These are phyloP conservation scores for Erodium trifolium DNA, from an alignment of 441 rosid genomes.

Conservation along the genomic window DNA sequence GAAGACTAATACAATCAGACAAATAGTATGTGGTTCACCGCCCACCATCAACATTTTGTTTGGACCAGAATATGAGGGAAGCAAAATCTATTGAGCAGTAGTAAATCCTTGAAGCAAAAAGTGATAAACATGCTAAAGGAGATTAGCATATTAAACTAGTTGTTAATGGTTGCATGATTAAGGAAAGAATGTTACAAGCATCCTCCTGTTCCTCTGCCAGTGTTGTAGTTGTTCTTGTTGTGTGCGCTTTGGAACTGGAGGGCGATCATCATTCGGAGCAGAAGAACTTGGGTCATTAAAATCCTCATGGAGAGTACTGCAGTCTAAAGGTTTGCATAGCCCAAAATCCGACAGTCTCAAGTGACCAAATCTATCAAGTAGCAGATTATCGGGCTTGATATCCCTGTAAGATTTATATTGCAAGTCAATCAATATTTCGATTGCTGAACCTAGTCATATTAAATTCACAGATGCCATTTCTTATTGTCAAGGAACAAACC, in stretches of 20 bases:
- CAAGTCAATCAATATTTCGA: conserved; percentile 15
- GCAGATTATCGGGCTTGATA: conserved; percentile 25
- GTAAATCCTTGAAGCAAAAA: background rate
- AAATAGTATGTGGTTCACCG: too few species aligned
- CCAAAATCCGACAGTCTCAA: conserved; percentile 27
- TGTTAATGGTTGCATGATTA: background rate
- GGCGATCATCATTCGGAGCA: background rate
- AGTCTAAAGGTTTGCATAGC: conserved; percentile 25
- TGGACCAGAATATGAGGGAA: background rate
- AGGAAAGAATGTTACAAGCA: conserved; percentile 16
- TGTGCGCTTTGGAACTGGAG: conserved; percentile 9
- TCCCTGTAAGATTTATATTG: conserved; percentile 15
- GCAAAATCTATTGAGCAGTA: background rate
- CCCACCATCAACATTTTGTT: background rate
- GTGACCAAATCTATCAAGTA: conserved; percentile 23
- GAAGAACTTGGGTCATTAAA: background rate
- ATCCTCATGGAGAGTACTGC: conserved; percentile 20
- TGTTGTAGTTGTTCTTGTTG: conserved; percentile 22
- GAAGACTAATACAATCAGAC: too few species aligned
- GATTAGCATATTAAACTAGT: background rate
- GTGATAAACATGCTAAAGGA: background rate
- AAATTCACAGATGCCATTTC: background rate
- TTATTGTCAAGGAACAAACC: conserved; percentile 12
- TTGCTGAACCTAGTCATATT: conserved; percentile 7
- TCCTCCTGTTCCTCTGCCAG: conserved; percentile 25